Evolutionary conservation across 306 rosid genomes (phyloP), one percentile per base, ranked within the genome.

Genomic region (Adenanthera pavonina): DNA sequence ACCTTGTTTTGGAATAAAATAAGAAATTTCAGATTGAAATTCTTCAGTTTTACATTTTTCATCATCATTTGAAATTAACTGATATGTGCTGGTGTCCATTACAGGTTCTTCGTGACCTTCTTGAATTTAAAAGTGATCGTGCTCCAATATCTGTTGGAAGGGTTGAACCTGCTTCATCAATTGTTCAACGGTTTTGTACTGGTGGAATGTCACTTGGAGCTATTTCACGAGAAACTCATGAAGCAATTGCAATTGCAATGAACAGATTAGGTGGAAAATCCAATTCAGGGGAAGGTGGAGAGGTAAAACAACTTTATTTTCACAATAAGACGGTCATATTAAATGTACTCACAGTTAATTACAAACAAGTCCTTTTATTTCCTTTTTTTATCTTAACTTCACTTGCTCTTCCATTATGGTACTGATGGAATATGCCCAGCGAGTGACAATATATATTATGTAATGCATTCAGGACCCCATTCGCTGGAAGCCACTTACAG

Each of bases 141-240:
- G 85, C 89, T 74, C 96, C 99, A 66, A 93, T 95, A 74, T 92
- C 99, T 19, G 98, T 95, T 72, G 98, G 99, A 79, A 95, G 87
- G 86, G 99, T 95, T 79, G 98, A 95, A 84, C 91, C 99, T 82
- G 99, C 99, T 69, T 73, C 85, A 83, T 87, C 99, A 57, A 95
- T 95, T 68, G 99, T 95, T 77, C 87, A 88, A 85, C 92, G 99
- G 65, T 95, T 95, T 89, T 95, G 99, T 88, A 95, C 99, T 11
- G 99, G 99, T 75, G 99, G 99, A 59, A 95, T 95, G 99, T 95
- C 99, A 30, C 98, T 95, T 81, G 99, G 99, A 86, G 99, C 99
- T 77, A 95, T 95, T 84, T 95, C 99, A 66, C 90, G 99, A 82
- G 99, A 95, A 87, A 95, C 99, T 40, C 99, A 95, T 17, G 99